Evolutionary conservation across 768 basidiomycete species (phyloP), one percentile per base, ranked within the genome.

Genomic region (Pleurotus eryngii): DNA sequence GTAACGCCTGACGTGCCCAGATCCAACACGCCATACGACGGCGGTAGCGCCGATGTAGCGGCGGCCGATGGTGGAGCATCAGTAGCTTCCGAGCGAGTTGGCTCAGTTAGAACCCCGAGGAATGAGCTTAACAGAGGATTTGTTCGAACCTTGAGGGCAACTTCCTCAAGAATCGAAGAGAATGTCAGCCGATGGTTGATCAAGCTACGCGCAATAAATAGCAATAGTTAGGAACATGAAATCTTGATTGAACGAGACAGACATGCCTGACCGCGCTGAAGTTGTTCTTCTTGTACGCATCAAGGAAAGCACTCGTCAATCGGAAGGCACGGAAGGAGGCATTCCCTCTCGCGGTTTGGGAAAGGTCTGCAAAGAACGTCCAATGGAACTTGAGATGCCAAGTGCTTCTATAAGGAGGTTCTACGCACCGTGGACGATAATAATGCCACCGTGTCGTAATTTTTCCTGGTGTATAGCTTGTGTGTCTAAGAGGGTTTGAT

Each of bases 281-380:
- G 70, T 88, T 93, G 46, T 82, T 80, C 67, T 81, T 86, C 71
- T 87, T 91, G 73, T 89, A 84, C 2, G 92, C 94, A 61, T 86
- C 85, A 72, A 92, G 74, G 71, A 95, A 96, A 15, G 84, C 77
- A 46, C 82, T 73, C 42, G 91, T 92, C 64, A 98, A 76, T 61
- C 86, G 81, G 78, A 91, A 98, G 42, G 94, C 95, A 58, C 89
- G 87, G 78, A 98, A 90, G 24, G 89, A 86, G 46, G 92, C 85
- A 67, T 90, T 95, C 46, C 92, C 93, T 61, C 89, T 82, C 57
- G 83, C 81, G 2, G 90, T 84, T 65, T 87, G 85, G 43, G 91
- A 85, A 35, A 90, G 70, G 72, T 95, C 92, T 94, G 56, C 38
- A 57, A 49, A 67, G 60, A 59, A 51, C 17, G 20, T 22, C 7